Evolutionary conservation across 2,329 filamentous ascomycete species (phyloP).

Genomic region (Reticulascus tulasneorum): DNA sequence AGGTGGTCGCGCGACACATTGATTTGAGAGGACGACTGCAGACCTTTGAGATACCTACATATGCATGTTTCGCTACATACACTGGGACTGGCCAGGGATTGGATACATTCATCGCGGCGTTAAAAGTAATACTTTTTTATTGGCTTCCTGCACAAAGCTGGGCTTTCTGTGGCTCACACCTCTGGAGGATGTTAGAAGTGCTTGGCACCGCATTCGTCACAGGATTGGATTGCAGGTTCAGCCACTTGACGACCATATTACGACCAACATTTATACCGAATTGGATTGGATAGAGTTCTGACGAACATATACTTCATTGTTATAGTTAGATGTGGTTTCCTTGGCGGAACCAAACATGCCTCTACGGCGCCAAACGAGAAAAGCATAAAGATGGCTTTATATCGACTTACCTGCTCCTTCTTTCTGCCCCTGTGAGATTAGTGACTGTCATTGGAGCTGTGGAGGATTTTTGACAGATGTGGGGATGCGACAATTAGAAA

Average conservation of each 20-base stretch:
- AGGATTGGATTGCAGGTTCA: background rate
- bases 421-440: too few relatives aligned
- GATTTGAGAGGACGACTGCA: too few relatives aligned
- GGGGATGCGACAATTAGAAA: too few relatives aligned
- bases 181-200: constrained; percentile 4
- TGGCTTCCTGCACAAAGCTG: background rate
- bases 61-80: background rate
- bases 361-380: constrained; percentile 1
- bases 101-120: too few relatives aligned
- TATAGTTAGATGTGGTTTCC: background rate
- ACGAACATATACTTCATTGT: background rate
- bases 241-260: constrained; percentile 7
- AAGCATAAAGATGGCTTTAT: too few relatives aligned
- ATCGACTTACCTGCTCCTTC: too few relatives aligned
- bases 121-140: background rate
- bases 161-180: background rate
- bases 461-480: too few relatives aligned
- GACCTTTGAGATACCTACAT: background rate
- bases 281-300: constrained; percentile 5
- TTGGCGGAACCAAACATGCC: background rate
- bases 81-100: too few relatives aligned
- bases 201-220: constrained; percentile 5
- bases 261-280: constrained; percentile 7
- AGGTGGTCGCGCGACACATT: too few relatives aligned
- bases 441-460: too few relatives aligned